These are phyloP conservation scores for Neopestalotiopsis sp. DNA, from an alignment of 2,329 filamentous ascomycete species.

Conservation along the genomic window DNA sequence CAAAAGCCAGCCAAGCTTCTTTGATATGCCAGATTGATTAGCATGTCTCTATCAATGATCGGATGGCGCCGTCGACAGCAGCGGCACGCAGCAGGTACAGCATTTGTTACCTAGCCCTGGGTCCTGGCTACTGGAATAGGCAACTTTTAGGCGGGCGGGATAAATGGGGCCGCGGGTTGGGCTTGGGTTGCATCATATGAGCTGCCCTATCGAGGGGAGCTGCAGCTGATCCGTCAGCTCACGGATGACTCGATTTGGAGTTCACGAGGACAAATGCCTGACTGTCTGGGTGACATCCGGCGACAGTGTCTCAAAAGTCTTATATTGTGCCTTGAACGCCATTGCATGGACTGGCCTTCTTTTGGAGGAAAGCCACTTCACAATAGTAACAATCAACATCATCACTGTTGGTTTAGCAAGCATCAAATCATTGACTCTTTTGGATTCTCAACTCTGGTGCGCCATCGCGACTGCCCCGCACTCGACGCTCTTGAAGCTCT, in stretches of 20 bases:
- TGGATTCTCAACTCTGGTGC: background rate
- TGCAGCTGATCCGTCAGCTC: constrained; percentile 12
- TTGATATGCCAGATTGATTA: no score
- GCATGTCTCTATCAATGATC: no score
- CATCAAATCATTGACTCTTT: background rate
- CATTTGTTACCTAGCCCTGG: background rate
- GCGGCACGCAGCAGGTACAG: background rate
- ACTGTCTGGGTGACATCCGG: constrained; percentile 6
- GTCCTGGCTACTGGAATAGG: constrained; percentile 1
- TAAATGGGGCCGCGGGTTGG: constrained; percentile 10
- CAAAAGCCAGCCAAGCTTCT: no score
- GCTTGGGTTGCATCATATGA: constrained; percentile 15
- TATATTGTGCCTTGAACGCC: background rate
- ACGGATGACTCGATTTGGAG: constrained; percentile 15
- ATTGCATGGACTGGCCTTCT: background rate
- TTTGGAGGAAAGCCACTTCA: background rate
- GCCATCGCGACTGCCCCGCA: constrained; percentile 8
- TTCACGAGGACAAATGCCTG: constrained; percentile 12
- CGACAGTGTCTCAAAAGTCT: background rate
- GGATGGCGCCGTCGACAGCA: no score
- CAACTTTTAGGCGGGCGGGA: background rate
- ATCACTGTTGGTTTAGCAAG: background rate
- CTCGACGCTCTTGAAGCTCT: constrained; percentile 6
- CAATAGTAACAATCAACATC: background rate
- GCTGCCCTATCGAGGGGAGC: constrained; percentile 6